Evolutionary conservation across 768 basidiomycete species (phyloP), one percentile per base, ranked within the genome.

Genomic region (Serendipita vermifera): DNA sequence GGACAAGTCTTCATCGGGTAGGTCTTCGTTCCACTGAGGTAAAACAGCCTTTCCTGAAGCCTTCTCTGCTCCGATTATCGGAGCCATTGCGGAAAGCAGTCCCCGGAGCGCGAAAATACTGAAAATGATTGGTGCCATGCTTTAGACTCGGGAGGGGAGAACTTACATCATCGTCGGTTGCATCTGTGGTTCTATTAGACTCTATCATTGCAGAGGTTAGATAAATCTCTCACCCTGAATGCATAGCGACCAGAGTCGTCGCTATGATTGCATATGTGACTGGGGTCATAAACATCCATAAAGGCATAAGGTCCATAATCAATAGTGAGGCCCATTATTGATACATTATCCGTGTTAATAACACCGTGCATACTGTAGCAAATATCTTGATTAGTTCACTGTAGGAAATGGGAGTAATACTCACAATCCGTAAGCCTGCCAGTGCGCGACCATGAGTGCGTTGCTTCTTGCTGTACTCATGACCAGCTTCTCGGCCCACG

Each of bases 231-330:
- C 55, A 76, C 75, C 63, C 71, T 71, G 70, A 88, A 92, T 1
- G 85, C 75, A 62, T 91, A 92, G 39, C 88, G 75, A 14, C 85
- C 86, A 56, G 73, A 75, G 46, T 78, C 77, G 63, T 96, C 91
- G 1, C 80, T 79, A 66, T 93, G 90, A 62, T 93, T 98, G 72
- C 93, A 97, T 55, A 97, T 83, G 62, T 96, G 93, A 54, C 73
- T 70, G 0, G 79, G 66, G 61, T 94, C 83, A 62, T 85, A 97
- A 3, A 91, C 79, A 64, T 97, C 93, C 92, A 94, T 96, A 70
- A 90, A 93, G 0, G 89, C 87, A 61, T 85, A 96, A 29, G 92
- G 92, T 46, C 72, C 89, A 59, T 72, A 77, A 60, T 77, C 76
- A 55, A 77, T 76, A 2, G 74, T 76, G 20, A 72, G 60, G 2